These are phyloP conservation scores for Stereocaulon alpinum DNA, from an alignment of 495 filamentous ascomycete species.

Conservation along the genomic window DNA sequence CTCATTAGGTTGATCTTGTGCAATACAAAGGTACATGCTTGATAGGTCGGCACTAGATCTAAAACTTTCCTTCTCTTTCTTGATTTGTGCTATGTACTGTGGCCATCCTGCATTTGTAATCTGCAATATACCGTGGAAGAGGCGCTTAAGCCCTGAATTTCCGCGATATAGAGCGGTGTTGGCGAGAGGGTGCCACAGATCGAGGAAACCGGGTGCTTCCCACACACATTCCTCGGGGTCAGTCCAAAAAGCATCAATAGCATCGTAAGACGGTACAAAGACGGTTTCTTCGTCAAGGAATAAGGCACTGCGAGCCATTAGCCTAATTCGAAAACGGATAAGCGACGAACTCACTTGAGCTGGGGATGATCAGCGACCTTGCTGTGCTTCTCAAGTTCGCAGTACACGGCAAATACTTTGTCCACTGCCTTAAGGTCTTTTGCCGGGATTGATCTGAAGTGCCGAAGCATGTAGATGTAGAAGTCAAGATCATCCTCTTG, in stretches of 20 bases:
- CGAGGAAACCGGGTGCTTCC: constrained; percentile 18
- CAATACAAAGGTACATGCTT: background rate
- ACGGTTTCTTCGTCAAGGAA: background rate
- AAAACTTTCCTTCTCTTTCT: background rate
- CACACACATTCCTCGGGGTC: constrained; percentile 7
- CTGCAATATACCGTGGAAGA: background rate
- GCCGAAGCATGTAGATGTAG: constrained; percentile 2
- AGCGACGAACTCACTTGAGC: background rate
- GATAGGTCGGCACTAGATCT: background rate
- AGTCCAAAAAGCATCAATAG: constrained; percentile 10
- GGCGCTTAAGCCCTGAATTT: background rate
- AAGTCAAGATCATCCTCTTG: background rate
- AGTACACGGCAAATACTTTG: constrained; percentile 8
- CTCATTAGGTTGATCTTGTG: background rate
- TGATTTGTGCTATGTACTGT: background rate
- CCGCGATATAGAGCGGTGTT: background rate
- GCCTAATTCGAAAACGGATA: background rate
- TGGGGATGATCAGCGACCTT: background rate
- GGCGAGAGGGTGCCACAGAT: constrained; percentile 7
- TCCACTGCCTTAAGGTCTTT: background rate
- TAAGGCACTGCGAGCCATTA: constrained; percentile 1
- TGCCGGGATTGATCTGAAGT: constrained; percentile 17
- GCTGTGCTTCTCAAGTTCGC: background rate
- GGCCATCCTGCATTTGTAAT: background rate
- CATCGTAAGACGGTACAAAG: background rate